Evolutionary conservation across 2,329 filamentous ascomycete genomes (phyloP).

Genomic region (Aspergillus hiratsukae): DNA sequence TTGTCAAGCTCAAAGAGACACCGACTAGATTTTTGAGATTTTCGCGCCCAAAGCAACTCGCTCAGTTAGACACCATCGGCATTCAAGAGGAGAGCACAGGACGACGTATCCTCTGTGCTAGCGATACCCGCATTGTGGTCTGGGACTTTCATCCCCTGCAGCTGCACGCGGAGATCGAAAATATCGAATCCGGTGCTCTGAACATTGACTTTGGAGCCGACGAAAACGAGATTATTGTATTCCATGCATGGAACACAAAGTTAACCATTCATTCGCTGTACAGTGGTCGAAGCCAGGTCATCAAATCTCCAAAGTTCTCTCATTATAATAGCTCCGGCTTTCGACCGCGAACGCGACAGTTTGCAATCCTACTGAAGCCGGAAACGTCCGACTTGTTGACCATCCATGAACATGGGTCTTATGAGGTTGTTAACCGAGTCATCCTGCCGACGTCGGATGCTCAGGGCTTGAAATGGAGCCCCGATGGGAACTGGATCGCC

Average conservation of each 20-base stretch:
- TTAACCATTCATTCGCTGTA: constrained; percentile 33
- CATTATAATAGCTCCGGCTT: constrained; percentile 35
- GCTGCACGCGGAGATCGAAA: constrained; percentile 38
- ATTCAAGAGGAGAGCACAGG: constrained; percentile 11
- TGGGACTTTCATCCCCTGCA: constrained; percentile 36
- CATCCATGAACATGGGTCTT: constrained; percentile 33
- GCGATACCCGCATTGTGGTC: constrained; percentile 30
- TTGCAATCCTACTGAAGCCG: constrained; percentile 38
- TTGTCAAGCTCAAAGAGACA: constrained; percentile 30
- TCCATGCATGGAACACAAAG: constrained; percentile 39
- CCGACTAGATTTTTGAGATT: constrained; percentile 29
- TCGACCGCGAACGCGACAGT: constrained; percentile 36
- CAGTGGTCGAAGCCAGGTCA: constrained; percentile 32
- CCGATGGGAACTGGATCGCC: constrained; percentile 56
- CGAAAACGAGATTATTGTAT: constrained; percentile 35
- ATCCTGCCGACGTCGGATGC: constrained; percentile 51
- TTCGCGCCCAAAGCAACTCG: constrained; percentile 10
- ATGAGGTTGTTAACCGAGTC: constrained; percentile 30
- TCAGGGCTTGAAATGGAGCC: constrained; percentile 56
- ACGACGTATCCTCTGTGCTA: constrained; percentile 32
- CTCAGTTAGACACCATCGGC: background rate
- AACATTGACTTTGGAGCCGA: constrained; percentile 36
- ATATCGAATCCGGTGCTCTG: constrained; percentile 32
- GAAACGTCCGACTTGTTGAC: constrained; percentile 36
- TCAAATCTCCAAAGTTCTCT: constrained; percentile 38